A percentile compares a stretch with the other conserved stretches of the same genome.
phyloP scores from a whole-genome alignment of 257 asterid genomes.

The Cordia subcordata region DNA sequence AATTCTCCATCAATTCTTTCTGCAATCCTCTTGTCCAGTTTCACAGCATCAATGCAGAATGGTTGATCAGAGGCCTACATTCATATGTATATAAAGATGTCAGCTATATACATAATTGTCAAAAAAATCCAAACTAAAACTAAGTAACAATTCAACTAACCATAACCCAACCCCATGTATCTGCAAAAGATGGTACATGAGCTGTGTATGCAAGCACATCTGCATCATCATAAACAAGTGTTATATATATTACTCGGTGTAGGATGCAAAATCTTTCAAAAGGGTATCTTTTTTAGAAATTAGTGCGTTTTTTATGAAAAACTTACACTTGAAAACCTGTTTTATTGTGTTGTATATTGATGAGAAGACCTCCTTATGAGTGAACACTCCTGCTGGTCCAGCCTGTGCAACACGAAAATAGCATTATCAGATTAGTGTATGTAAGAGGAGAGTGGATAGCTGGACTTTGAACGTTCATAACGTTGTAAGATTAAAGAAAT shows the following conservation, averaged over 20 bases:
- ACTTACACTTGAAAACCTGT: constrained; percentile 90
- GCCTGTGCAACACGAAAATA: constrained; percentile 37
- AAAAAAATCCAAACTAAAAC: not conserved
- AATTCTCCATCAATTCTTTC: constrained; percentile 86
- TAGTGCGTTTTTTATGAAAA: too few species aligned
- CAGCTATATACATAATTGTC: too few species aligned
- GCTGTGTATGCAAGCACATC: constrained; percentile 94
- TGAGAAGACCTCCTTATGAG: constrained; percentile 90
- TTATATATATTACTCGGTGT: too few species aligned
- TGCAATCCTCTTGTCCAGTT: constrained; percentile 76
- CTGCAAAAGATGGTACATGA: constrained; percentile 95
- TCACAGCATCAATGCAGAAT: constrained; percentile 68
- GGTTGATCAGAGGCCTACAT: constrained; percentile 87
- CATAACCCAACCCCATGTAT: constrained; percentile 99
- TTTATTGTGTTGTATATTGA: constrained; percentile 86
- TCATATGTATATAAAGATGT: not conserved
- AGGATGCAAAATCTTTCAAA: not conserved
- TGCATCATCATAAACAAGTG: constrained; percentile 14
- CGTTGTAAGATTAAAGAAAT: not conserved
- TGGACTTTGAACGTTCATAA: too few species aligned
- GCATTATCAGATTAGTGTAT: not conserved
- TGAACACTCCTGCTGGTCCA: constrained; percentile 94
- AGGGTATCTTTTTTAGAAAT: too few species aligned
- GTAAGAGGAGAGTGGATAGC: not conserved
- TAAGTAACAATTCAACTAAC: constrained; percentile 26